A percentile compares a stretch with the other conserved stretches of the same genome.
These are phyloP conservation scores for Mallotus repandus DNA, from an alignment of 441 rosid genomes.

Conservation along the genomic window DNA sequence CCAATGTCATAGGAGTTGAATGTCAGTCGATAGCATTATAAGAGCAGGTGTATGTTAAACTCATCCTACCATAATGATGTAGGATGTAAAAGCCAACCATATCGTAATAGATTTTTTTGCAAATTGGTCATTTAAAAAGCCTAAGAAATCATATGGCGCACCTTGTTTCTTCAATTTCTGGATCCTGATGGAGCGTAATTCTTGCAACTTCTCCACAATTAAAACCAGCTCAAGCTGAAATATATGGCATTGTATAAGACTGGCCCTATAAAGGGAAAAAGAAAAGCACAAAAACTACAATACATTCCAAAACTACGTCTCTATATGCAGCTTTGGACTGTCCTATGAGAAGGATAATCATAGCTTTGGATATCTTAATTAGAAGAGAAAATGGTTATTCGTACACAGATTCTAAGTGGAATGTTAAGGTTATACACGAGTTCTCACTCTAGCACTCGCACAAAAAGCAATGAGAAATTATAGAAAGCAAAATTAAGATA, in stretches of 20 bases:
- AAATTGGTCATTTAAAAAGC: neutral
- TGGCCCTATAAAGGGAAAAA: neutral
- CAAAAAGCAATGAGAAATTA: slow-evolving; percentile 1
- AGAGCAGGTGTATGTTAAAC: neutral
- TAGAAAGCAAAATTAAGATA: neutral
- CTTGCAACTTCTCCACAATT: slow-evolving; percentile 83
- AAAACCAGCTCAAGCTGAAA: slow-evolving; percentile 84
- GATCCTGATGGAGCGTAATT: slow-evolving; percentile 66
- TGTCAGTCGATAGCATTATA: neutral
- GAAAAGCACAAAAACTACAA: neutral
- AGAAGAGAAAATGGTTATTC: neutral
- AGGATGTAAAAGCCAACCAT: neutral
- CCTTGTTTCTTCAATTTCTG: slow-evolving; percentile 91
- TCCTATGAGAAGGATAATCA: neutral
- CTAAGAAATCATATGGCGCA: slow-evolving; percentile 17
- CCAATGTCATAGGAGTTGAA: neutral
- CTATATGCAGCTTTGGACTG: neutral
- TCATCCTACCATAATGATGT: neutral
- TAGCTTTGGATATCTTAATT: neutral
- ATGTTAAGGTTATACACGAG: neutral
- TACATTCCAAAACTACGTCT: neutral
- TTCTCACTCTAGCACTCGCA: neutral
- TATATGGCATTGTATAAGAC: slow-evolving; percentile 16
- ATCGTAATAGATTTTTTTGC: neutral
- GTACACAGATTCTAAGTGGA: neutral